A percentile compares a stretch with the other conserved stretches of the same genome.
These are phyloP conservation scores for Citrullus colocynthis DNA, from an alignment of 306 rosid genomes.

Conservation along the genomic window DNA sequence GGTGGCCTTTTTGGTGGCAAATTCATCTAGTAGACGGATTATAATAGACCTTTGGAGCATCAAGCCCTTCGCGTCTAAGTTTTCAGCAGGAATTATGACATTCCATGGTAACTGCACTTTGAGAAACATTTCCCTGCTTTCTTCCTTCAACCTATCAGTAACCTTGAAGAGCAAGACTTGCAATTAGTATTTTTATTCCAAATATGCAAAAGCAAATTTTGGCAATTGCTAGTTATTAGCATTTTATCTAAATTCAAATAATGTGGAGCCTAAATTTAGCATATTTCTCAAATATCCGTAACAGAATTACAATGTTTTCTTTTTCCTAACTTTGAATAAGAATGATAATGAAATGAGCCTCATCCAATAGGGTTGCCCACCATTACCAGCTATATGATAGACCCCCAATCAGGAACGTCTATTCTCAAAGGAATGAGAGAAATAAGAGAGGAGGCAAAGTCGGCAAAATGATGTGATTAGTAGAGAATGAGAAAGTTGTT, in stretches of 20 bases:
- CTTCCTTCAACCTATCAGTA: conserved; percentile 14
- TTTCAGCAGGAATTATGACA: conserved; percentile 60
- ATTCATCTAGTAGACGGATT: conserved; percentile 42
- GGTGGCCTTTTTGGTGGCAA: conserved; percentile 56
- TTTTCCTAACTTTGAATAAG: background rate
- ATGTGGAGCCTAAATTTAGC: background rate
- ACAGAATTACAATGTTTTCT: background rate
- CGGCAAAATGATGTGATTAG: no score
- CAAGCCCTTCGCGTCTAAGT: conserved; percentile 41
- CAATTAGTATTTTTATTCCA: background rate
- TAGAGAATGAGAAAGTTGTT: no score
- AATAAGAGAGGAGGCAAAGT: no score
- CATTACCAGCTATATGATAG: background rate
- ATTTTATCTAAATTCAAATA: background rate
- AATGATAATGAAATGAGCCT: background rate
- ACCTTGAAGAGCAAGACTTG: conserved; percentile 1
- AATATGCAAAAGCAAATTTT: background rate
- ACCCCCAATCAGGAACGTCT: no score
- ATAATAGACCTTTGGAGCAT: conserved; percentile 61
- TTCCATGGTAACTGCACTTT: conserved; percentile 69
- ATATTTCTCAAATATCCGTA: background rate
- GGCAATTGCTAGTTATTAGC: background rate
- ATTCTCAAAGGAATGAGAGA: no score
- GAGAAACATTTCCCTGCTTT: conserved; percentile 36
- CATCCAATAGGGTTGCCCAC: background rate